These are phyloP conservation scores for Cladosporium sp. DNA, from an alignment of 2,329 filamentous ascomycete genomes.

Conservation along the genomic window DNA sequence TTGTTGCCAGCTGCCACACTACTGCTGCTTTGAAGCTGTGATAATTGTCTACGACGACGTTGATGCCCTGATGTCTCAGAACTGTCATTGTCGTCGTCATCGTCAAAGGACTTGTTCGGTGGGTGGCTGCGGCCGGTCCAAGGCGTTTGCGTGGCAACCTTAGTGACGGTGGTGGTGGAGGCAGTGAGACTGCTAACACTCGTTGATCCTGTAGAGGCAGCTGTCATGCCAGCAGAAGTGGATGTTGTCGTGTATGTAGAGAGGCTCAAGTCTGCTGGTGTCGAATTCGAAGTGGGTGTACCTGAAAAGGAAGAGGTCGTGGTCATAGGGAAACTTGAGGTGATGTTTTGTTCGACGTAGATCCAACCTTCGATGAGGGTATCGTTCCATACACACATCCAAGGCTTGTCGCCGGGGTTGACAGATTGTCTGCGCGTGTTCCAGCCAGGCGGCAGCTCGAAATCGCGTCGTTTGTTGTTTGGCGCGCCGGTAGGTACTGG, in stretches of 20 bases:
- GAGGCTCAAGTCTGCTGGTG: background rate
- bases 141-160: slow-evolving; percentile 12
- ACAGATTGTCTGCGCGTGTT: slow-evolving; percentile 39
- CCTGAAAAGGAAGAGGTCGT: slow-evolving; percentile 11
- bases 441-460: slow-evolving; percentile 20
- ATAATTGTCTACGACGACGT: background rate
- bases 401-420: slow-evolving; percentile 57
- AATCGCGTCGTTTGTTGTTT: slow-evolving; percentile 6
- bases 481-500: background rate
- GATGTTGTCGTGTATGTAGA: slow-evolving; percentile 6
- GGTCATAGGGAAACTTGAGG: slow-evolving; percentile 16
- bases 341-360: slow-evolving; percentile 54
- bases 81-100: background rate
- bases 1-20: background rate
- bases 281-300: slow-evolving; percentile 11
- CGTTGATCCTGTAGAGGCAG: background rate
- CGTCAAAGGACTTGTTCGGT: background rate
- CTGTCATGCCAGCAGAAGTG: background rate
- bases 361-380: slow-evolving; percentile 65
- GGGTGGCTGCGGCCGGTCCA: background rate
- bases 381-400: slow-evolving; percentile 67
- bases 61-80: background rate
- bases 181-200: slow-evolving; percentile 1
- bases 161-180: slow-evolving; percentile 12
- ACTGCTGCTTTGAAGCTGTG: background rate